Conservation (phyloP, 257 asterid genomes). For the Eucommia ulmoides region DNA sequence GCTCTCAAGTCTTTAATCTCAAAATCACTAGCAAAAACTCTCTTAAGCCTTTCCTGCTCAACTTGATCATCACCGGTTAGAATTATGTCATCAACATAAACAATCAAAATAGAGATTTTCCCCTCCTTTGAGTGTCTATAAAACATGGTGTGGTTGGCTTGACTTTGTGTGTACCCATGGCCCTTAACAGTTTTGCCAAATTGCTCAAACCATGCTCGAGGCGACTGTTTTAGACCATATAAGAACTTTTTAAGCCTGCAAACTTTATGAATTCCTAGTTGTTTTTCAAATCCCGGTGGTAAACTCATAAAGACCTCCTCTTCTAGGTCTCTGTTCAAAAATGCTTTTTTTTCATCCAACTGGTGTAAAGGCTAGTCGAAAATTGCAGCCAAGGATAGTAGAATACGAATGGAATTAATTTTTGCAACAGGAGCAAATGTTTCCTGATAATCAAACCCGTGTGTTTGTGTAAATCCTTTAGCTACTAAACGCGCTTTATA, state of each 20-base stretch:
- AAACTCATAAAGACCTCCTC: background rate
- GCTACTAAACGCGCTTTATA: background rate
- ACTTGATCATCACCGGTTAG: slow-evolving; percentile 1
- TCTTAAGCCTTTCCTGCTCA: background rate
- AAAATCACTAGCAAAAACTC: background rate
- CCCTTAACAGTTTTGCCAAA: background rate
- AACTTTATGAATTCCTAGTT: background rate
- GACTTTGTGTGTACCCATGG: background rate
- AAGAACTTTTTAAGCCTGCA: background rate
- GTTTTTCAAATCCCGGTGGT: background rate
- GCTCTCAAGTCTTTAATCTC: slow-evolving; percentile 3
- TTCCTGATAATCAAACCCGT: background rate
- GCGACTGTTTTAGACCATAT: background rate
- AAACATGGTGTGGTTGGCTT: slow-evolving; percentile 7
- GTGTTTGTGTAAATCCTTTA: background rate
- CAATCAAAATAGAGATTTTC: slow-evolving; percentile 1
- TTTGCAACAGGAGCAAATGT: background rate
- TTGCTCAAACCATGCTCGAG: slow-evolving; percentile 9
- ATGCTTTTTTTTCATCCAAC: background rate
- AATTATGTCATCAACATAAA: slow-evolving; percentile 2
- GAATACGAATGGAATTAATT: background rate
- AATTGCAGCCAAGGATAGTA: background rate
- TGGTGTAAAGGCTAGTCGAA: background rate
- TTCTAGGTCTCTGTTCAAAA: background rate
- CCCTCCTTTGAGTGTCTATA: background rate